Conservation (phyloP, 2,329 filamentous ascomycete species). For the Aspergillus texensis region DNA sequence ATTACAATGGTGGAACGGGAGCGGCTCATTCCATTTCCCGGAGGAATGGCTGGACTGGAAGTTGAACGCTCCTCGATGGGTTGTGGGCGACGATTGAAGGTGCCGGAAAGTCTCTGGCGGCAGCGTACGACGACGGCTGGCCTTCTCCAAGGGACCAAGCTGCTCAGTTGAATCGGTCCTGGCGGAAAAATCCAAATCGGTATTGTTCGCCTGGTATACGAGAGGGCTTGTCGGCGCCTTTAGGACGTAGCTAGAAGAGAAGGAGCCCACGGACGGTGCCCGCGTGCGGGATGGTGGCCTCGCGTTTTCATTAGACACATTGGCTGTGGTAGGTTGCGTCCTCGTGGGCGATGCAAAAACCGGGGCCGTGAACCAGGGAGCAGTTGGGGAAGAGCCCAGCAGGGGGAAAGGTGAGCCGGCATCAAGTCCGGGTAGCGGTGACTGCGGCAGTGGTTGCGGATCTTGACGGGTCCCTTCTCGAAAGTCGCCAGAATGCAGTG, state of each 20-base stretch:
- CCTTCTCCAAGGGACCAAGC: constrained; percentile 48
- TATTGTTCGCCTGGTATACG: constrained; percentile 83
- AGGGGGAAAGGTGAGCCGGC: constrained; percentile 17
- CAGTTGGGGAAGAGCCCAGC: constrained; percentile 55
- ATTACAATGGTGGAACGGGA: constrained; percentile 76
- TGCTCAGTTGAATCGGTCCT: constrained; percentile 57
- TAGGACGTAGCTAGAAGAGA: constrained; percentile 78
- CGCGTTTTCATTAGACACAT: constrained; percentile 17
- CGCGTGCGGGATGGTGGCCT: constrained; percentile 39
- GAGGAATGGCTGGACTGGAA: constrained; percentile 48
- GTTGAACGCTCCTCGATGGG: constrained; percentile 39
- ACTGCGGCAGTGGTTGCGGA: constrained; percentile 31
- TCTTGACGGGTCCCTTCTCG: constrained; percentile 45
- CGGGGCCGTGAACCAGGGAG: constrained; percentile 55
- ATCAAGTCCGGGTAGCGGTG: constrained; percentile 23
- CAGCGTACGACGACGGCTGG: constrained; percentile 70
- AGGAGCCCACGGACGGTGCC: constrained; percentile 67
- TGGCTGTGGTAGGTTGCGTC: constrained; percentile 20
- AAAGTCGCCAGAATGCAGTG: constrained; percentile 66
- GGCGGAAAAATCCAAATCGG: constrained; percentile 68
- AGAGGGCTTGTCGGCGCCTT: constrained; percentile 90
- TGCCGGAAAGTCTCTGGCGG: constrained; percentile 62
- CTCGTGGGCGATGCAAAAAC: constrained; percentile 25
- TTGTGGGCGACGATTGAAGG: constrained; percentile 47
- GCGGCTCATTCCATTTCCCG: constrained; percentile 60